Evolutionary conservation across 495 filamentous ascomycete species (phyloP).

Genomic region (Aspergillus haitiensis): DNA sequence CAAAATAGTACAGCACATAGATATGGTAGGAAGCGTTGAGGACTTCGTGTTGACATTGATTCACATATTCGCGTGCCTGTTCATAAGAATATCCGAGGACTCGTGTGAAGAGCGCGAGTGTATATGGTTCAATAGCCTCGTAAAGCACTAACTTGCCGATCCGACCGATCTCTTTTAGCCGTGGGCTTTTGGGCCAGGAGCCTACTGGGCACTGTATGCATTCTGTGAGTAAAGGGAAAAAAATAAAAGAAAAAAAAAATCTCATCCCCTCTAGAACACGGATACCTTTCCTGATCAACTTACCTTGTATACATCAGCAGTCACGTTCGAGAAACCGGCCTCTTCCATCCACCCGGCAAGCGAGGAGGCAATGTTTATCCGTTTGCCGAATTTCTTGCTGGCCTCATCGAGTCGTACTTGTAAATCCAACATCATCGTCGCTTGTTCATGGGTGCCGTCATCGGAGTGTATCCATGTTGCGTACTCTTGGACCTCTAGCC

Average conservation of each 20-base stretch:
- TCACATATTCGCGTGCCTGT: slow-evolving; percentile 35
- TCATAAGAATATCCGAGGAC: slow-evolving; percentile 49
- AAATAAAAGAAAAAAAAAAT: slow-evolving; percentile 5
- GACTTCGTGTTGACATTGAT: slow-evolving; percentile 39
- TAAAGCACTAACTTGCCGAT: slow-evolving; percentile 36
- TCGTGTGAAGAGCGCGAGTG: slow-evolving; percentile 55
- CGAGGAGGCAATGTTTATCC: slow-evolving; percentile 34
- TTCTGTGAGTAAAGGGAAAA: neutral
- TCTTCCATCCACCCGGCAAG: slow-evolving; percentile 31
- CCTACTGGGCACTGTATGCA: slow-evolving; percentile 40
- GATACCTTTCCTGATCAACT: too few relatives aligned
- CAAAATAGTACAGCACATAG: slow-evolving; percentile 40
- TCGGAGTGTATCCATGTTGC: slow-evolving; percentile 38
- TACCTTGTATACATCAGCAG: slow-evolving; percentile 45
- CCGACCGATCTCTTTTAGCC: slow-evolving; percentile 52
- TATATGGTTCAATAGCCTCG: slow-evolving; percentile 53
- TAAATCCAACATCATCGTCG: slow-evolving; percentile 29
- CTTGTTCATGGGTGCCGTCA: slow-evolving; percentile 38
- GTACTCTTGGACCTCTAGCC: slow-evolving; percentile 57
- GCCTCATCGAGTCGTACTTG: slow-evolving; percentile 32
- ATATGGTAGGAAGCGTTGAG: slow-evolving; percentile 34
- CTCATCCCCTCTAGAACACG: neutral
- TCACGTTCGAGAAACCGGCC: slow-evolving; percentile 38
- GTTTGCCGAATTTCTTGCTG: slow-evolving; percentile 41
- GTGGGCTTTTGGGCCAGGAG: slow-evolving; percentile 52